Base-by-base conservation (phyloP, 352 stramenopile species). In the Hyaloperonospora brassicae region DNA sequence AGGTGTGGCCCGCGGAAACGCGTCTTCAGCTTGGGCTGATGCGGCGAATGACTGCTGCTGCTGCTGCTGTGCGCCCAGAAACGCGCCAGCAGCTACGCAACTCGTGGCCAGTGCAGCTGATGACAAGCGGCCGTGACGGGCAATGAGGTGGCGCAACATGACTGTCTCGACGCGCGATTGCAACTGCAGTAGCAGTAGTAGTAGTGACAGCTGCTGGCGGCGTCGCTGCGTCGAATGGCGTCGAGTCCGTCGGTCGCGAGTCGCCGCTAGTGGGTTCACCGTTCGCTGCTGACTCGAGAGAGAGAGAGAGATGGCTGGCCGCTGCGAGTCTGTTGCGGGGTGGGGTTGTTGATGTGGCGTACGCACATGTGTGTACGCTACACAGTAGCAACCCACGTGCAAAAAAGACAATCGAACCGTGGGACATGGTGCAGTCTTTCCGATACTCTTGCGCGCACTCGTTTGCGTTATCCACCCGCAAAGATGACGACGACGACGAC, bases 101-200 rank as follows among this genome's bases (percentile, higher is more conserved):
- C 72, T 68, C 25, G 84, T 55, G 36, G 77, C 77, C 50, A 82
- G 62, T 12, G 66, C 73, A 43, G 74, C 62, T 25, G 72, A 66
- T 30, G 80, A 70, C 39, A 82, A 52, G 47, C 59, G 66, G 44
- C 75, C 67, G 56, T 72, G 68, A 47, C 77, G 80, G 21, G 72
- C 73, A 51, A 85, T 38, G 38, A 89, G 61, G 53, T 84, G 73
- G 53, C 80, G 80, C 58, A 90, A 88, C 80, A 90, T 90, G 17
- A 17, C 17, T 17, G 17, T 17, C 17, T 17, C 17, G 0, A 46
- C 27, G 27, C 8, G 27, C 27, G 0, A 8, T 34, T 0, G 36
- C 22, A 50, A 21, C 21, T 47, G 23, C 5, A 36, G 30, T 12
- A 21, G 5, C 24, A n/a, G 47, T 40, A 51, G 45, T 43, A 53